Evolutionary conservation across 257 asterid genomes (phyloP).

Genomic region (Euphrasia confusa): DNA sequence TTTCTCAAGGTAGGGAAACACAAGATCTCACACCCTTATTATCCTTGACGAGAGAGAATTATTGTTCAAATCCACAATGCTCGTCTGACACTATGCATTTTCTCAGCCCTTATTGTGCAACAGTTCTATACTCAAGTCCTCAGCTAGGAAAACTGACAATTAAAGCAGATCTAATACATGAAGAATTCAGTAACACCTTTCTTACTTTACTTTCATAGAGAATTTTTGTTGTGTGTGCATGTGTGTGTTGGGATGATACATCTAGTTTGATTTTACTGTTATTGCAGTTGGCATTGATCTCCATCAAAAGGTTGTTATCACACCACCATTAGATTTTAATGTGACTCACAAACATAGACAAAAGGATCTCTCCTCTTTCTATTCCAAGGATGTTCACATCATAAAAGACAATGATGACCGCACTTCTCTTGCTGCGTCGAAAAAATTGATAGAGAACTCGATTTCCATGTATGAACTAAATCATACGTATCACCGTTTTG

Average conservation of each 20-base stretch:
- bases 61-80: conserved; percentile 17
- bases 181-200: conserved; percentile 61
- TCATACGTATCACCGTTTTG: conserved; percentile 9
- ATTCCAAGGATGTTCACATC: conserved; percentile 36
- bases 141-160: conserved; percentile 70
- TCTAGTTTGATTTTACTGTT: conserved; percentile 29
- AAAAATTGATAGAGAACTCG: conserved; percentile 38
- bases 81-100: conserved; percentile 25
- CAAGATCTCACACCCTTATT: conserved; percentile 14
- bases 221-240: neutral
- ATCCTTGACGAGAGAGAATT: conserved; percentile 14
- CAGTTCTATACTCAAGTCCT: conserved; percentile 52
- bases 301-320: conserved; percentile 57
- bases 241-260: conserved; percentile 15
- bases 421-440: conserved; percentile 36
- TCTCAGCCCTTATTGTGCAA: conserved; percentile 78
- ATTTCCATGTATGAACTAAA: conserved; percentile 46
- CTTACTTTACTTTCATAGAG: conserved; percentile 9
- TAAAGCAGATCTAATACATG: conserved; percentile 74
- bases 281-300: conserved; percentile 90
- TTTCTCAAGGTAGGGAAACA: conserved; percentile 63
- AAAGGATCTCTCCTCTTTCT: conserved; percentile 36
- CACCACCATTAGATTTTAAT: conserved; percentile 40
- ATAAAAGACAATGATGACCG: conserved; percentile 31
- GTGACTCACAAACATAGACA: conserved; percentile 32